Evolutionary conservation across 2,329 filamentous ascomycete species (phyloP).

Genomic region (Ophiostoma novo-ulmi): DNA sequence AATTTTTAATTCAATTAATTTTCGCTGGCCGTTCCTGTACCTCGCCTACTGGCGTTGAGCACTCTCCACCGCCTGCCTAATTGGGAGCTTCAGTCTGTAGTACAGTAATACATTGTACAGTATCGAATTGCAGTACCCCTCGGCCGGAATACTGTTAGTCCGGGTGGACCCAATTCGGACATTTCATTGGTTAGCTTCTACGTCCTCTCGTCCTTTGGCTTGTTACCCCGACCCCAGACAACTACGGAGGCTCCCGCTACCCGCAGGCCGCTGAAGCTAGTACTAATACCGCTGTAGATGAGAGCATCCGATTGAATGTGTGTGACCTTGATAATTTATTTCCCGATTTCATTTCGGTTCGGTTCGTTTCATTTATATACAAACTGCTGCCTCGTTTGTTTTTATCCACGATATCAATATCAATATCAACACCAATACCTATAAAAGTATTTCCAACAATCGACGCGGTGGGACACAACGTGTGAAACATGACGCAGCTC

Average conservation of each 20-base stretch:
- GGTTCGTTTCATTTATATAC: neutral
- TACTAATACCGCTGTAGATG: neutral
- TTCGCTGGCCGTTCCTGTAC: slow-evolving; percentile 14
- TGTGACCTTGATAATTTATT: too few relatives aligned
- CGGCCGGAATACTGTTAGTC: slow-evolving; percentile 14
- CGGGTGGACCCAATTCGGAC: neutral
- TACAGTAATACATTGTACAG: too few relatives aligned
- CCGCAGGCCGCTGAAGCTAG: slow-evolving; percentile 7
- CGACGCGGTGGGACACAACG: neutral
- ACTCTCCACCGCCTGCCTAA: slow-evolving; percentile 5
- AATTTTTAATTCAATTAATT: slow-evolving; percentile 21
- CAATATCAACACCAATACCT: too few relatives aligned
- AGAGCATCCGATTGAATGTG: neutral
- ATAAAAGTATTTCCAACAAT: neutral
- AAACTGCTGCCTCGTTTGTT: too few relatives aligned
- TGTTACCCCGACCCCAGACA: neutral
- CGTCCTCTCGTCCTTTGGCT: neutral
- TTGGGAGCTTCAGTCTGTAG: neutral
- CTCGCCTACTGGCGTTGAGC: neutral
- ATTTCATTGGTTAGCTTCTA: neutral
- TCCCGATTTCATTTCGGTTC: too few relatives aligned
- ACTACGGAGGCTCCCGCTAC: slow-evolving; percentile 9
- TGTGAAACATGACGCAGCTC: slow-evolving; percentile 11
- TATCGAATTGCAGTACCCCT: neutral
- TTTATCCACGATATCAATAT: too few relatives aligned